phyloP scores from a whole-genome alignment of 768 basidiomycete genomes.

The Auriscalpium vulgare region DNA sequence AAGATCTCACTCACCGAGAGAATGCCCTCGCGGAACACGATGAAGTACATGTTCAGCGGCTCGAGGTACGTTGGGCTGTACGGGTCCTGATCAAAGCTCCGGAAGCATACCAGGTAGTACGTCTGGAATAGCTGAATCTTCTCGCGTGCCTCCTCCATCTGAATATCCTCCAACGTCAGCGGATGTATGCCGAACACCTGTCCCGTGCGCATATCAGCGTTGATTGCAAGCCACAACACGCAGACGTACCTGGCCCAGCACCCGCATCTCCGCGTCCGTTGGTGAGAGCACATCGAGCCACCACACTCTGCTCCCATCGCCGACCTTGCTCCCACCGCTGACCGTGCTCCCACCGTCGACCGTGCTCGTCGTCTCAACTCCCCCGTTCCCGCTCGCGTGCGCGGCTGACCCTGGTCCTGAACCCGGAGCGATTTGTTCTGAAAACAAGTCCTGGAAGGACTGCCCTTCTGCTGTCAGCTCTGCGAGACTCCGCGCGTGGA shows the following conservation, averaged over 20 bases:
- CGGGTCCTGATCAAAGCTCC: slow-evolving; percentile 96
- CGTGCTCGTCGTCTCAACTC: background rate
- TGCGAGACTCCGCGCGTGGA: slow-evolving; percentile 86
- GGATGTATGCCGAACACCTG: slow-evolving; percentile 97
- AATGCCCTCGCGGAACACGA: slow-evolving; percentile 95
- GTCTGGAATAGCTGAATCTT: slow-evolving; percentile 99
- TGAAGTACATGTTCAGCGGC: slow-evolving; percentile 99
- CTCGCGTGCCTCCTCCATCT: slow-evolving; percentile 98
- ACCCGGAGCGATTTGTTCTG: too few relatives aligned
- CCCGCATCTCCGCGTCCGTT: slow-evolving; percentile 97
- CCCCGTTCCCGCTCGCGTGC: slow-evolving; percentile 1
- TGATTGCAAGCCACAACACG: background rate
- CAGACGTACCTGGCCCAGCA: slow-evolving; percentile 73
- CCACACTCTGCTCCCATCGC: slow-evolving; percentile 38
- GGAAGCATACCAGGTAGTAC: slow-evolving; percentile 98
- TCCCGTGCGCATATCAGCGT: background rate
- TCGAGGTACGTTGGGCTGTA: slow-evolving; percentile 97
- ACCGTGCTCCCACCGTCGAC: too few relatives aligned
- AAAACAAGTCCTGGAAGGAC: slow-evolving; percentile 85
- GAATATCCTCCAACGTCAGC: slow-evolving; percentile 96
- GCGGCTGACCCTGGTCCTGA: background rate
- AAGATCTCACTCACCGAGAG: slow-evolving; percentile 59
- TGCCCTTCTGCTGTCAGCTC: slow-evolving; percentile 94
- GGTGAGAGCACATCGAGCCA: slow-evolving; percentile 93
- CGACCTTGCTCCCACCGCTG: background rate